Base-by-base conservation (phyloP, 768 basidiomycete species). In the Rhizopogon salebrosus region DNA sequence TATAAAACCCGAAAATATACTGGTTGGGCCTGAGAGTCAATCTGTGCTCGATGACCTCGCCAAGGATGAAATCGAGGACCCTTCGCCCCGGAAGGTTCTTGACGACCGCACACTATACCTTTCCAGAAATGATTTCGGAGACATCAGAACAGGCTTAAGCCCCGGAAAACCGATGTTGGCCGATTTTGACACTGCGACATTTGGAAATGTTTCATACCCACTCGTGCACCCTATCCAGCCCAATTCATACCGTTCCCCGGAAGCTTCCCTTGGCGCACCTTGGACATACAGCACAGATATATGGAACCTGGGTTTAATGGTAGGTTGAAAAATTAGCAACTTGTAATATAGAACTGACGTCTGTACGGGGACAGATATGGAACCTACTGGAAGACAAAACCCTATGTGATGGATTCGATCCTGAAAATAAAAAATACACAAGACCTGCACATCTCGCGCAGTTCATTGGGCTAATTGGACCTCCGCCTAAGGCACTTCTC, bases 251-350 rank as follows among this genome's bases (percentile, higher is more conserved):
- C 54, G 56, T 20, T 62, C 62, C 7, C 62, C 64, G 3, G 64
- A 64, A 51, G 54, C 64, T 18, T 55, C 56, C 37, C 60, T 65
- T 29, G 49, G 53, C 4, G 54, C 48, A 22, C 50, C 52, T 10
- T 55, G 62, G 60, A 38, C 39, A 13, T 42, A 56, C 7, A 38
- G 57, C 9, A 49, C 57, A 22, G 63, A 66, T 35, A 64, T 66
- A n/a, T 63, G 58, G 63, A 54, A 53, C 27, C 41, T 63, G 16
- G 63, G 63, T 40, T 64, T 61, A 26, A 27, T 60, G 14, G 57
- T 59, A 42, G 36, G 52, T 14, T 2, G 34, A 14, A 35, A 35
- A 16, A 35, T 35, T 26, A 7, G 41, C 2, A 41, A 24, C 8
- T 8, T 14, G 23, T 7, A 3, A 23, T 16, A 24, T 14, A 10